Conservation (phyloP, 108 stramenopile species). For the Schizochytrium sp. region DNA sequence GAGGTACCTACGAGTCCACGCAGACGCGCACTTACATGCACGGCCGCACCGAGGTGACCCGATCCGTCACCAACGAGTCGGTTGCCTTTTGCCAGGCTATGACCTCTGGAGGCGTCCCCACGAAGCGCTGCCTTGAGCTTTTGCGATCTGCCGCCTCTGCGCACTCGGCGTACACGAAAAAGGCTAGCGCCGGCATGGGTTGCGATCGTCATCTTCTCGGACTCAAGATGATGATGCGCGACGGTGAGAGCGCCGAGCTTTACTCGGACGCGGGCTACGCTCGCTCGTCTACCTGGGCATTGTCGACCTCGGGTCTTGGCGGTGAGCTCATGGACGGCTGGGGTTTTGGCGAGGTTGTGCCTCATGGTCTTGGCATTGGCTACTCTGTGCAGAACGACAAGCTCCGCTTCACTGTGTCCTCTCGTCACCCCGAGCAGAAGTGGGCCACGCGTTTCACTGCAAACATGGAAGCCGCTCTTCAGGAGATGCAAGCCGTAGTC, state of each 20-base stretch:
- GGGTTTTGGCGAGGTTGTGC: slow-evolving; percentile 45
- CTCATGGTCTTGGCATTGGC: slow-evolving; percentile 39
- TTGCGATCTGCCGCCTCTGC: not conserved
- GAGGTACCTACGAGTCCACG: slow-evolving; percentile 22
- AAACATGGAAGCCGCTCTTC: slow-evolving; percentile 30
- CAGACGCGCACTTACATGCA: slow-evolving; percentile 19
- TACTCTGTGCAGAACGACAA: slow-evolving; percentile 37
- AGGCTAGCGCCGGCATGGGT: not conserved
- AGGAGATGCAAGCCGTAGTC: slow-evolving; percentile 19
- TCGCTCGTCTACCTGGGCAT: slow-evolving; percentile 35
- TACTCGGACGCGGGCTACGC: slow-evolving; percentile 29
- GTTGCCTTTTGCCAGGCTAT: slow-evolving; percentile 19
- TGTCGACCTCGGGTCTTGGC: slow-evolving; percentile 32
- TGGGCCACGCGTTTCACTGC: slow-evolving; percentile 30
- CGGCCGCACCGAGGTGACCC: slow-evolving; percentile 24
- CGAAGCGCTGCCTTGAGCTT: not conserved
- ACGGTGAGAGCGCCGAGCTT: slow-evolving; percentile 34
- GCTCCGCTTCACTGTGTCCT: slow-evolving; percentile 31
- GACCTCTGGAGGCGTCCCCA: not conserved
- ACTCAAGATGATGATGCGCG: slow-evolving; percentile 21
- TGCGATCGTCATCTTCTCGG: slow-evolving; percentile 23
- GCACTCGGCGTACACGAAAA: not conserved
- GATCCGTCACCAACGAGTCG: not conserved
- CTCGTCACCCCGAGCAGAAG: slow-evolving; percentile 23
- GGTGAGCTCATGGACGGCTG: slow-evolving; percentile 40